Evolutionary conservation across 2,329 filamentous ascomycete species (phyloP), one percentile per base, ranked within the genome.

Genomic region (Xylaria polymorpha): DNA sequence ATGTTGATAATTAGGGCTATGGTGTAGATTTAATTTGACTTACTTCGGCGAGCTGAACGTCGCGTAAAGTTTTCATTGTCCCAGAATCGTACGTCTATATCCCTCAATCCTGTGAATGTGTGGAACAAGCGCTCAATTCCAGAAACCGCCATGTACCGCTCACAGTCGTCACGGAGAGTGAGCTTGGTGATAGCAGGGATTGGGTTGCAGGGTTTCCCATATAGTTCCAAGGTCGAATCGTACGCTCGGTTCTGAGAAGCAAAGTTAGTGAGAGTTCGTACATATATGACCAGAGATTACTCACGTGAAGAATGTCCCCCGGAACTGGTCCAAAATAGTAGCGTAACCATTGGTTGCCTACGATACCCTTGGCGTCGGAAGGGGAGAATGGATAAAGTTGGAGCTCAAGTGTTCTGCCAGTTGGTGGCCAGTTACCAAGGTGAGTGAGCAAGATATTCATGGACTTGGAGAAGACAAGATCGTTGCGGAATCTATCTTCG

Each of bases 121-220:
- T n/a, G 25, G 32, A 67, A 50, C 37, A 70, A 12, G 29, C 44
- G 32, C 18, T 64, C 41, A 5, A 62, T 20, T 9, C 29, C 46
- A 9, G 37, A 35, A 22, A 43, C 56, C 4, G 60, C 48, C 4
- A 70, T 29, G 12, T 64, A 70, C 6, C 60, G 64, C 48, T 70
- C 60, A 25, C 64, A 70, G 25, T 64, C 50, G 51, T 67, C 55
- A 4, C 48, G 41, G 6, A 67, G 15, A 10, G 55, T 67, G 43
- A 70, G 25, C 15, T 64, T 70, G 29, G 67, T 70, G 25, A 70
- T 37, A 14, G 35, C 57, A 35, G 64, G 67, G 14, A 58, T 37
- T 20, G 25, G n/a, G 0, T 39, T 58, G 20, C 41, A 1, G 41
- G 29, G 5, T 3, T 9, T 46, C 12, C 35, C 32, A 18, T 57